phyloP scores from a whole-genome alignment of 805 yeast species.

The Saturnispora serradocipensis region DNA sequence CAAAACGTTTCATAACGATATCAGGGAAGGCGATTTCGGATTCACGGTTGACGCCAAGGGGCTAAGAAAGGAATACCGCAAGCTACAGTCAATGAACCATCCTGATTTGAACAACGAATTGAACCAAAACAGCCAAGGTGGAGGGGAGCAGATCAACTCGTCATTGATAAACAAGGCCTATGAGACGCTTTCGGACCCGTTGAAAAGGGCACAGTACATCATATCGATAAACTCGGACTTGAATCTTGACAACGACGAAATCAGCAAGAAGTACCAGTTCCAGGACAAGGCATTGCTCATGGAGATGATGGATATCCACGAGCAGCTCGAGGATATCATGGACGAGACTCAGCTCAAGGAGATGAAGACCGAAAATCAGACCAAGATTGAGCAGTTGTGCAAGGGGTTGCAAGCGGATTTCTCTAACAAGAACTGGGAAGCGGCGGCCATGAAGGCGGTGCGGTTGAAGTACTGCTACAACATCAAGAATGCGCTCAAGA shows the following conservation, averaged over 20 bases:
- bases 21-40: constrained; percentile 46
- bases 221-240: constrained; percentile 35
- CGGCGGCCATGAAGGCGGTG: constrained; percentile 58
- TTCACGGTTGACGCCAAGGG: constrained; percentile 47
- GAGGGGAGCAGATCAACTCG: constrained; percentile 28
- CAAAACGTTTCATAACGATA: constrained; percentile 54
- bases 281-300: constrained; percentile 48
- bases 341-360: constrained; percentile 47
- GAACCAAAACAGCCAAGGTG: constrained; percentile 15
- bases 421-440: constrained; percentile 38
- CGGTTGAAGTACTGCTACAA: constrained; percentile 79
- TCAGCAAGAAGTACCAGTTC: constrained; percentile 30
- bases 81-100: constrained; percentile 64
- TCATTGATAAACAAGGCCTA: constrained; percentile 70
- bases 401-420: constrained; percentile 39
- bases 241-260: constrained; percentile 54
- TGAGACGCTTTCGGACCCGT: constrained; percentile 58
- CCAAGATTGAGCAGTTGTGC: constrained; percentile 42
- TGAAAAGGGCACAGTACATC: constrained; percentile 58
- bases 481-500: constrained; percentile 61
- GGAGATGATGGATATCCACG: constrained; percentile 79
- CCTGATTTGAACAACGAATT: constrained; percentile 52
- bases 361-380: constrained; percentile 47
- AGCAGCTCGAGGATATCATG: constrained; percentile 60
- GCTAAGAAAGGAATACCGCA: constrained; percentile 67